These are phyloP conservation scores for Phyllosticta citribraziliensis DNA, from an alignment of 2,329 filamentous ascomycete genomes.

Conservation along the genomic window DNA sequence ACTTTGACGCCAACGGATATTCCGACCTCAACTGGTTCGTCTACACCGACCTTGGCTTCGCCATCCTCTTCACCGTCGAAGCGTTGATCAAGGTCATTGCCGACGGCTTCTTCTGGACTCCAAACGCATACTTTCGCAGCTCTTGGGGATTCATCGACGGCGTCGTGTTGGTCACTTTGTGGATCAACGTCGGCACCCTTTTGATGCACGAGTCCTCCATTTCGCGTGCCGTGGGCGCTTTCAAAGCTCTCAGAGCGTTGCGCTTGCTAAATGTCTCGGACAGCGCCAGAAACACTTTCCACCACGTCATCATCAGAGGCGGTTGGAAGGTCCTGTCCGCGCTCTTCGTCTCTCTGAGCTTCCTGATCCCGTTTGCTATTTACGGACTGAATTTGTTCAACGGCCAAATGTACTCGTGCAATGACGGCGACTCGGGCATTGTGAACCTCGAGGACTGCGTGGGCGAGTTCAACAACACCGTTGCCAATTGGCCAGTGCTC, in stretches of 20 bases:
- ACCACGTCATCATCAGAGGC: constrained; percentile 87
- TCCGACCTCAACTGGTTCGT: constrained; percentile 80
- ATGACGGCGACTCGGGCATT: constrained; percentile 53
- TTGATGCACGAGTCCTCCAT: constrained; percentile 73
- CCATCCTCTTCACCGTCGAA: constrained; percentile 74
- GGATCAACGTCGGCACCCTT: constrained; percentile 85
- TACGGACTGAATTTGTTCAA: constrained; percentile 92
- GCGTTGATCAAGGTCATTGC: constrained; percentile 87
- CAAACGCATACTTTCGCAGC: constrained; percentile 92
- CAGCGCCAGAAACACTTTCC: constrained; percentile 90
- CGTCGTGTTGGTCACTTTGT: constrained; percentile 81
- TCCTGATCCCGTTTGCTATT: constrained; percentile 92
- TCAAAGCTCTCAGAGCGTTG: constrained; percentile 89
- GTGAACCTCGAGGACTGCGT: constrained; percentile 64
- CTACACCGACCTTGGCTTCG: constrained; percentile 86
- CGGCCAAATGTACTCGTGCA: constrained; percentile 70
- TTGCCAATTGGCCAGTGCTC: constrained; percentile 76
- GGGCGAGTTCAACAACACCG: constrained; percentile 67
- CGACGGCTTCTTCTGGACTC: constrained; percentile 92
- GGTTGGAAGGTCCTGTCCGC: constrained; percentile 92
- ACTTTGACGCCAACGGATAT: constrained; percentile 55
- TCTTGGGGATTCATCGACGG: constrained; percentile 96
- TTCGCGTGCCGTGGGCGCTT: constrained; percentile 85
- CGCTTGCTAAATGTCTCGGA: constrained; percentile 92
- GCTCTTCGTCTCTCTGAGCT: constrained; percentile 84